These are phyloP conservation scores for Daedalea quercina DNA, from an alignment of 768 basidiomycete genomes.

Conservation along the genomic window DNA sequence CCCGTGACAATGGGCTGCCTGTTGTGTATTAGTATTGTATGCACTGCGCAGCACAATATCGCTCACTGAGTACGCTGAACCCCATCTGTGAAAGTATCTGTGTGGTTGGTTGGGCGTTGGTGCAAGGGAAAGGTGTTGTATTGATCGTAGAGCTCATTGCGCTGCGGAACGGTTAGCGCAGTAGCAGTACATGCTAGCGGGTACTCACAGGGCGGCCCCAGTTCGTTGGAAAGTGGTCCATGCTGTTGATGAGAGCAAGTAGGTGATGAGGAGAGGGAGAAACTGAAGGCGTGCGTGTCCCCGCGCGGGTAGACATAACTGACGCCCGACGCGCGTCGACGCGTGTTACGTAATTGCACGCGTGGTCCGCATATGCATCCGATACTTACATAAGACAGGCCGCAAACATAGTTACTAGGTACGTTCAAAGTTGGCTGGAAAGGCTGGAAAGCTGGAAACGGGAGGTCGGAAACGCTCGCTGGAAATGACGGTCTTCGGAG, in stretches of 20 bases:
- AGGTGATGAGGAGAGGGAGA: background rate
- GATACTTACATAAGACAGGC: too few relatives aligned
- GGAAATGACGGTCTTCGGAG: too few relatives aligned
- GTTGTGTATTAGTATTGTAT: background rate
- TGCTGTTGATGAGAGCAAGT: conserved; percentile 25
- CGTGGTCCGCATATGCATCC: background rate
- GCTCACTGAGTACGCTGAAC: conserved; percentile 81
- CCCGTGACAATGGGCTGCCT: conserved; percentile 96
- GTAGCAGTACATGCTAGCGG: too few relatives aligned
- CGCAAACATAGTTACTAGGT: too few relatives aligned
- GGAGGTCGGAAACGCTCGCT: too few relatives aligned
- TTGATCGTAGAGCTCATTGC: conserved; percentile 69
- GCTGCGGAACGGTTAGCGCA: conserved; percentile 29
- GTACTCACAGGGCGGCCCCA: conserved; percentile 72
- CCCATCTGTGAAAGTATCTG: conserved; percentile 53
- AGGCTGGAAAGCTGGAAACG: too few relatives aligned
- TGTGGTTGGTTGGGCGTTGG: conserved; percentile 43
- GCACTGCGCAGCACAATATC: background rate
- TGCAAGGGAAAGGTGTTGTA: conserved; percentile 75
- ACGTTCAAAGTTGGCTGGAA: too few relatives aligned
- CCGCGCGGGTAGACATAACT: too few relatives aligned
- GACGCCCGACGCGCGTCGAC: conserved; percentile 3
- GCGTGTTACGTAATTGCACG: conserved; percentile 2
- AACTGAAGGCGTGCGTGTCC: background rate
- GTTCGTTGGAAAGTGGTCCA: conserved; percentile 83